phyloP scores from a whole-genome alignment of 495 filamentous ascomycete species.

The Penicillium subrubescens region DNA sequence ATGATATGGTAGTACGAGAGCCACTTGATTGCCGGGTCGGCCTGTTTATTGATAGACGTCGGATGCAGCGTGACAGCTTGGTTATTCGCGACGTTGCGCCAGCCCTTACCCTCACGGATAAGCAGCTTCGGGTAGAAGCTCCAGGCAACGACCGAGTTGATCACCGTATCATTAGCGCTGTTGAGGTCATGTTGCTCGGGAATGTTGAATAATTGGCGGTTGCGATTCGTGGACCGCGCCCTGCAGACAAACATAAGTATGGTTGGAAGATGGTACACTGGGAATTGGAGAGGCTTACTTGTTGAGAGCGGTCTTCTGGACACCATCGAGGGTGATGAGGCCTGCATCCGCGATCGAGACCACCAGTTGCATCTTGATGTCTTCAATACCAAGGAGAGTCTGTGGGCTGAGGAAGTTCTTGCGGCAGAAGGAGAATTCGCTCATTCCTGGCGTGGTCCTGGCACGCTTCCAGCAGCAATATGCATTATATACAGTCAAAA shows the following conservation, averaged over 20 bases:
- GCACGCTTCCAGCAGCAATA: constrained; percentile 85
- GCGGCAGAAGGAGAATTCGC: constrained; percentile 83
- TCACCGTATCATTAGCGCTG: constrained; percentile 73
- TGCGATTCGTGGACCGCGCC: constrained; percentile 55
- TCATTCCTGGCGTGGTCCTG: constrained; percentile 62
- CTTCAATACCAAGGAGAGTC: constrained; percentile 86
- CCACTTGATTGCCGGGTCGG: constrained; percentile 65
- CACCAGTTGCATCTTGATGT: constrained; percentile 87
- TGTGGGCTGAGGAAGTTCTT: constrained; percentile 88
- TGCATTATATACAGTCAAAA: constrained; percentile 90
- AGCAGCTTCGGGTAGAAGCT: constrained; percentile 95
- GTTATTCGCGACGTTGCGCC: constrained; percentile 88
- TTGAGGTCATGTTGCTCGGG: constrained; percentile 72
- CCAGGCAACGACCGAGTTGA: constrained; percentile 81
- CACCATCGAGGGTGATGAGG: constrained; percentile 68
- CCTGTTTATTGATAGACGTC: constrained; percentile 79
- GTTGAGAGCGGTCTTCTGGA: constrained; percentile 68
- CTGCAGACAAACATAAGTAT: constrained; percentile 26
- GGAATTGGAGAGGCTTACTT: constrained; percentile 31
- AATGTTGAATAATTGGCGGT: constrained; percentile 76
- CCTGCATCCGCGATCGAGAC: constrained; percentile 80
- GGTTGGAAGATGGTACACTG: constrained; percentile 21
- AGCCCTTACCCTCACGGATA: constrained; percentile 81
- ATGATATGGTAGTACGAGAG: constrained; percentile 95
- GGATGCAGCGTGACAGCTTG: constrained; percentile 83